Evolutionary conservation across 2,329 filamentous ascomycete genomes (phyloP), one percentile per base, ranked within the genome.

Genomic region (Tolypocladium amazonense): DNA sequence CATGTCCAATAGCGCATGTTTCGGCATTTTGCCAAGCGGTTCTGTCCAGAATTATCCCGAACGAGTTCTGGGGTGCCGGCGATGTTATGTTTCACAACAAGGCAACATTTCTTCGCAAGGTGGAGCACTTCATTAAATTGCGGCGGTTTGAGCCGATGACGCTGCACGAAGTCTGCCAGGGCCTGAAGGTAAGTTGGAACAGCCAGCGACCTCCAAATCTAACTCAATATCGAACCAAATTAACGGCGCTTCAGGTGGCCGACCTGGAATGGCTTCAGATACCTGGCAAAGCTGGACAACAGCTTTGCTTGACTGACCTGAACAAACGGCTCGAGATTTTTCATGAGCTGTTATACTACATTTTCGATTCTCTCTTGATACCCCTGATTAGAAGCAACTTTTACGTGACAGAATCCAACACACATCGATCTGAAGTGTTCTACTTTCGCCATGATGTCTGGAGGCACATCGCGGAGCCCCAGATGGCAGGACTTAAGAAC

Each of bases 361-460:
- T 96, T 4, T 94, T 99, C 67, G 94, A 99, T 72, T 97, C 92
- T 0, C 79, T 97, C 27, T 70, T 99, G 59, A 89, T 97, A 66
- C 93, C 94, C 12, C 79, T 99, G 9, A 82, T 97, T 56, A 85
- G 90, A 39, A 86, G 84, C 63, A 92, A 94, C 68, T 99, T 99
- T 68, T 93, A 97, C 69, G 89, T 97, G 43, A 99, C 94, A 0
- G 94, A 99, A 71, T 94, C 92, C 0, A 92, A 85, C 63, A 79
- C 80, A 1, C 85, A 96, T 69, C 86, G 88, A 20, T 91, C 94
- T 66, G 85, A 86, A 35, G 76, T 97, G 0, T 96, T 96, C 72
- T 99, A 91, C 74, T 97, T 97, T 70, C 88, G 93, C 4, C 94
- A 99, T 64, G 94, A 99, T 72, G 80, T 94, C 12, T 99, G 94